These are phyloP conservation scores for Poterioochromonas sp. DNA, from an alignment of 352 stramenopile genomes.

Conservation along the genomic window DNA sequence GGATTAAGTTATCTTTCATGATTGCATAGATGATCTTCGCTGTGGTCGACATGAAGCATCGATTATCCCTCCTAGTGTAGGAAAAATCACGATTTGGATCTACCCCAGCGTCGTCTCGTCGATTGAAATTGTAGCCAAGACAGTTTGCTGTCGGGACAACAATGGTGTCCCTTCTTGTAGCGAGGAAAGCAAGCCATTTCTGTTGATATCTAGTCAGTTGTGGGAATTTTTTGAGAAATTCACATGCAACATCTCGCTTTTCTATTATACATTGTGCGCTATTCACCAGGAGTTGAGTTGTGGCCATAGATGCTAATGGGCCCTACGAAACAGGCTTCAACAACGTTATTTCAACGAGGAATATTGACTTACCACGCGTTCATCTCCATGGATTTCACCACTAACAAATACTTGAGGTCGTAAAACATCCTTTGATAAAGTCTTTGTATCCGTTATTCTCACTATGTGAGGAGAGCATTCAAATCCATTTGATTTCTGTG, in stretches of 20 bases:
- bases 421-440: slow-evolving; percentile 52
- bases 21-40: slow-evolving; percentile 86
- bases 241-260: slow-evolving; percentile 48
- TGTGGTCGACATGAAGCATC: slow-evolving; percentile 53
- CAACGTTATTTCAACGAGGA: neutral
- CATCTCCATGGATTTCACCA: slow-evolving; percentile 89
- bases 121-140: slow-evolving; percentile 72
- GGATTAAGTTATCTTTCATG: slow-evolving; percentile 89
- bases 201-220: neutral
- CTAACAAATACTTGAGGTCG: slow-evolving; percentile 90
- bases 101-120: slow-evolving; percentile 63
- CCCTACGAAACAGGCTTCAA: neutral
- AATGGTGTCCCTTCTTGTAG: slow-evolving; percentile 52
- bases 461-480: slow-evolving; percentile 47
- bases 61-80: slow-evolving; percentile 66
- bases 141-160: slow-evolving; percentile 85
- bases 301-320: slow-evolving; percentile 74
- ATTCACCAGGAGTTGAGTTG: slow-evolving; percentile 65
- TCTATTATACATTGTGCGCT: slow-evolving; percentile 51
- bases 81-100: slow-evolving; percentile 98
- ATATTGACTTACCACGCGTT: slow-evolving; percentile 68
- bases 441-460: slow-evolving; percentile 74
- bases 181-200: slow-evolving; percentile 33
- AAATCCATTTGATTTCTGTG: no score
- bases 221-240: slow-evolving; percentile 3